A percentile compares a stretch with the other conserved stretches of the same genome.
These are phyloP conservation scores for Sutorius eximius DNA, from an alignment of 1,284 basidiomycete genomes.

Conservation along the genomic window DNA sequence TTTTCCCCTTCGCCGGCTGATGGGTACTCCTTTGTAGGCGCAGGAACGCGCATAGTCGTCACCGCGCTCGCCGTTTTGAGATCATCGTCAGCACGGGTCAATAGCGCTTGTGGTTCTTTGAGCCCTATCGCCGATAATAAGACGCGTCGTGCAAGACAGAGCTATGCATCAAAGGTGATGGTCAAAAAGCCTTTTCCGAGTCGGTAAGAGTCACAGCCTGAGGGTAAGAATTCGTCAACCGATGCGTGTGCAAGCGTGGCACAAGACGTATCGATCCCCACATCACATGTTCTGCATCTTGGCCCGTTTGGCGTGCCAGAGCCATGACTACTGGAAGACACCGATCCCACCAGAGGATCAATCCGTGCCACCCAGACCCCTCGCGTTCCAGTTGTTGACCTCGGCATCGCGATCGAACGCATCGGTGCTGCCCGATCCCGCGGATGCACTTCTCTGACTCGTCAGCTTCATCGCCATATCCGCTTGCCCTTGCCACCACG, in stretches of 20 bases:
- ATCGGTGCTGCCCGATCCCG: constrained; percentile 50
- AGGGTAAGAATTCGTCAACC: background rate
- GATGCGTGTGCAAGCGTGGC: background rate
- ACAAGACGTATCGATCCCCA: constrained; percentile 60
- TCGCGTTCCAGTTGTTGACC: constrained; percentile 62
- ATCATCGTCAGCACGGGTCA: no score
- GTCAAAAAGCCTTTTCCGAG: constrained; percentile 84
- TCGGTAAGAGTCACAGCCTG: constrained; percentile 82
- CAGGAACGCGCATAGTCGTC: constrained; percentile 80
- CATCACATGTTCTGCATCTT: constrained; percentile 85
- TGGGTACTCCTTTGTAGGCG: constrained; percentile 46
- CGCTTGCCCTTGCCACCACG: constrained; percentile 42
- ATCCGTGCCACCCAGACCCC: constrained; percentile 45
- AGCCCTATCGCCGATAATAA: constrained; percentile 77
- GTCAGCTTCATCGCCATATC: constrained; percentile 56
- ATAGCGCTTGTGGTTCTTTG: constrained; percentile 56
- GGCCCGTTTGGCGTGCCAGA: constrained; percentile 95
- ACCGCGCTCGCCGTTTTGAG: constrained; percentile 61
- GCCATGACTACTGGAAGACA: no score
- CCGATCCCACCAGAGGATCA: constrained; percentile 41
- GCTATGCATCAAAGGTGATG: constrained; percentile 81
- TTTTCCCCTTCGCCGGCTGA: background rate
- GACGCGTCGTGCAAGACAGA: constrained; percentile 87
- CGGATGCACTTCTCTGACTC: constrained; percentile 76
- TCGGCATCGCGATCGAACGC: constrained; percentile 70